Conservation (phyloP, 2,329 filamentous ascomycete genomes). For the Sarocladiaceae sp. region DNA sequence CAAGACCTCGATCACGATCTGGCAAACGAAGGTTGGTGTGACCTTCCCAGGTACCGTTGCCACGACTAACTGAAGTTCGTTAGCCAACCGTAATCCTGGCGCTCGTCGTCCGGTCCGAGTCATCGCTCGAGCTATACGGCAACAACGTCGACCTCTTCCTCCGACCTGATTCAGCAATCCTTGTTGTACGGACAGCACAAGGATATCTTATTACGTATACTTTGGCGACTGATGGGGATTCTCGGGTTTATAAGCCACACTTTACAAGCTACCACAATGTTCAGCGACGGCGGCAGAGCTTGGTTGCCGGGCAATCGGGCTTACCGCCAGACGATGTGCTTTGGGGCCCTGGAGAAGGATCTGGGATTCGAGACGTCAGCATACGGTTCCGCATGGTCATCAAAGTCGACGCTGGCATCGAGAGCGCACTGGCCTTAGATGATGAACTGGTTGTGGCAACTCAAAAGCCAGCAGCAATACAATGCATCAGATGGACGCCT, state of each 20-base stretch:
- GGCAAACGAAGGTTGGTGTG: slow-evolving; percentile 76
- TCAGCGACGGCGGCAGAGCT: slow-evolving; percentile 55
- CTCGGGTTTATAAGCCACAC: slow-evolving; percentile 77
- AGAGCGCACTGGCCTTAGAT: slow-evolving; percentile 79
- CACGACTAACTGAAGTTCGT: not conserved
- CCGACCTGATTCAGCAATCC: slow-evolving; percentile 84
- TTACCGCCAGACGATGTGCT: slow-evolving; percentile 55
- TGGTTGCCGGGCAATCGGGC: slow-evolving; percentile 50
- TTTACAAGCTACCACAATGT: slow-evolving; percentile 64
- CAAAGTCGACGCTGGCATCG: slow-evolving; percentile 92
- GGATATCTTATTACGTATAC: slow-evolving; percentile 95
- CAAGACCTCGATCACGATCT: slow-evolving; percentile 77
- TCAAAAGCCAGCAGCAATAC: slow-evolving; percentile 83
- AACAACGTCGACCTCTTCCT: slow-evolving; percentile 78
- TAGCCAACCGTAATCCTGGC: slow-evolving; percentile 86
- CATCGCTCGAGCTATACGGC: slow-evolving; percentile 78
- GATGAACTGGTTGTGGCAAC: slow-evolving; percentile 92
- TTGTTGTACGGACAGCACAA: slow-evolving; percentile 79
- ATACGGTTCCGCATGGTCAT: slow-evolving; percentile 96
- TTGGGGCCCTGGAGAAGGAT: slow-evolving; percentile 74
- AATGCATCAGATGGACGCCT: slow-evolving; percentile 92
- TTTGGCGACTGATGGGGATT: slow-evolving; percentile 74
- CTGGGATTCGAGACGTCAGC: slow-evolving; percentile 77
- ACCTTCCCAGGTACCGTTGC: not conserved
- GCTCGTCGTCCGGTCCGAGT: slow-evolving; percentile 71